These are phyloP conservation scores for Talaromyces borbonicus DNA, from an alignment of 495 filamentous ascomycete genomes.

Conservation along the genomic window DNA sequence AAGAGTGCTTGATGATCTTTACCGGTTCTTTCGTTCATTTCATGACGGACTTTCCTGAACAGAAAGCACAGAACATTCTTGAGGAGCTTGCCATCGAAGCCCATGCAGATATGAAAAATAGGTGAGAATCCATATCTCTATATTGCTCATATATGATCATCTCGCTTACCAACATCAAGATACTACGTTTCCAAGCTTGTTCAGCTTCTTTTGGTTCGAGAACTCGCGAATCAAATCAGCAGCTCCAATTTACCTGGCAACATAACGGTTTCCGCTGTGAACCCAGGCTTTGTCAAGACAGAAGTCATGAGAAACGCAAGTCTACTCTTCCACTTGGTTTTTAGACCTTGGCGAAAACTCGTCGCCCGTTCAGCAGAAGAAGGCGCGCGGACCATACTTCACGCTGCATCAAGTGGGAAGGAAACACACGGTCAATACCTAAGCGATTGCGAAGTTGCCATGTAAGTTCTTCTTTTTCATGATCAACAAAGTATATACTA, in stretches of 20 bases:
- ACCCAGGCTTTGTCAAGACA: conserved; percentile 24
- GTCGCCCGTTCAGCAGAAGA: conserved; percentile 7
- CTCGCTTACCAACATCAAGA: conserved; percentile 11
- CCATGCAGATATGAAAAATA: neutral
- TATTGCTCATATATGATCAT: neutral
- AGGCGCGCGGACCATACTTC: conserved; percentile 9
- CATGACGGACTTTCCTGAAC: conserved; percentile 22
- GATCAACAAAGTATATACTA: too few species aligned
- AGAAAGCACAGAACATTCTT: conserved; percentile 18
- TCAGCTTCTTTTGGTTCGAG: conserved; percentile 18
- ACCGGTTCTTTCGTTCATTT: conserved; percentile 22
- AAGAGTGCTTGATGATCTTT: conserved; percentile 13
- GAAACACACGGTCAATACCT: conserved; percentile 20
- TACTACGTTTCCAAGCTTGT: conserved; percentile 28
- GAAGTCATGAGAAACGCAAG: conserved; percentile 17
- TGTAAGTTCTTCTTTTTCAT: neutral
- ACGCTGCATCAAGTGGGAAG: conserved; percentile 6
- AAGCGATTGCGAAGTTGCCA: conserved; percentile 16
- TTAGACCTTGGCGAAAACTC: conserved; percentile 3
- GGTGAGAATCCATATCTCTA: neutral
- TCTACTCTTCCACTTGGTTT: neutral
- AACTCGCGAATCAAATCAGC: conserved; percentile 19
- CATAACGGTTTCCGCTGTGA: conserved; percentile 14
- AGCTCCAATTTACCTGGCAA: conserved; percentile 6
- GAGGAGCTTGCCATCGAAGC: conserved; percentile 12